Conservation (phyloP, 495 filamentous ascomycete genomes). For the Penicillium crystallinum region DNA sequence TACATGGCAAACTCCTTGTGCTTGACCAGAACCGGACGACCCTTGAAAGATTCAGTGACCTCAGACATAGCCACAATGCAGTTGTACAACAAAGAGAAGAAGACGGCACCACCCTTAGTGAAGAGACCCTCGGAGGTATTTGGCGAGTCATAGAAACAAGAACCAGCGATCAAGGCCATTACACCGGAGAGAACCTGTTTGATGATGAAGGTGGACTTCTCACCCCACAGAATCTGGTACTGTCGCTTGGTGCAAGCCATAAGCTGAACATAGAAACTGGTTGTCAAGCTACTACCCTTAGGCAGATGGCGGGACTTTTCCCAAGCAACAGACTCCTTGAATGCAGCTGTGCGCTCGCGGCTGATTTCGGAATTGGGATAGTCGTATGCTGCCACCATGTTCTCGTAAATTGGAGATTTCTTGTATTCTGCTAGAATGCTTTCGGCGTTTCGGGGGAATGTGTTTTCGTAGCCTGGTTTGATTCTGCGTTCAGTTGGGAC, state of each 20-base stretch:
- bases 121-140: constrained; percentile 40
- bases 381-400: constrained; percentile 38
- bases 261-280: constrained; percentile 53
- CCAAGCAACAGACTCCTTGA: constrained; percentile 41
- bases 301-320: constrained; percentile 34
- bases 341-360: constrained; percentile 38
- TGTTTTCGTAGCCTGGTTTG: constrained; percentile 44
- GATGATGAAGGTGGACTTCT: constrained; percentile 54
- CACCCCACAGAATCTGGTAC: constrained; percentile 55
- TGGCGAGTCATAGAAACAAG: constrained; percentile 35
- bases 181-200: constrained; percentile 43
- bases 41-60: constrained; percentile 61
- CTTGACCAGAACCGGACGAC: constrained; percentile 65
- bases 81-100: constrained; percentile 70
- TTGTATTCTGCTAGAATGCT: constrained; percentile 35
- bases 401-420: constrained; percentile 26
- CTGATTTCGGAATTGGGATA: constrained; percentile 43
- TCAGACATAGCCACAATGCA: constrained; percentile 66
- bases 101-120: constrained; percentile 49
- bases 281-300: constrained; percentile 47
- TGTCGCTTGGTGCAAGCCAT: constrained; percentile 47
- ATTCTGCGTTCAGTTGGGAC: constrained; percentile 61
- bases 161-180: constrained; percentile 36
- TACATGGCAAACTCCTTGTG: constrained; percentile 72
- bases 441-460: constrained; percentile 42